A percentile compares a stretch with the other conserved stretches of the same genome.
phyloP scores from a whole-genome alignment of 257 asterid species.

The Nemophila menziesii region DNA sequence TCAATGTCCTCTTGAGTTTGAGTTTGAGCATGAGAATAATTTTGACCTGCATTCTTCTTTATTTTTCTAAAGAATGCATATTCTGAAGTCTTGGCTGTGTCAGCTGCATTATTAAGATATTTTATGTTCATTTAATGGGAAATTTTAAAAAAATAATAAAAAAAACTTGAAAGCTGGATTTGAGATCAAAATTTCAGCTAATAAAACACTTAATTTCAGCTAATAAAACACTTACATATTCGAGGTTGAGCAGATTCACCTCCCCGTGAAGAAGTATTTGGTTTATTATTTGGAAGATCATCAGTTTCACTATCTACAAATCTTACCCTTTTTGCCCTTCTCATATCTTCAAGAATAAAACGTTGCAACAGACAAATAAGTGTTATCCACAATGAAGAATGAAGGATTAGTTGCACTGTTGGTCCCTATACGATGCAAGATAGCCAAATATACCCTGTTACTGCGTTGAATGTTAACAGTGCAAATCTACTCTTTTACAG shows the following conservation, averaged over 20 bases:
- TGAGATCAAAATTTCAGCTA: background rate
- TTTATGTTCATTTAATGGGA: no score
- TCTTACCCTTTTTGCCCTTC: constrained; percentile 43
- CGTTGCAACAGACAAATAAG: background rate
- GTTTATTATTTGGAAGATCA: constrained; percentile 17
- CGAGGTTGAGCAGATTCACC: constrained; percentile 22
- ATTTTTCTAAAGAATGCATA: constrained; percentile 63
- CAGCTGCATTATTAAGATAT: constrained; percentile 31
- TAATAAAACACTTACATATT: constrained; percentile 25
- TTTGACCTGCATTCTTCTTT: constrained; percentile 25
- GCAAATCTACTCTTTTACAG: no score
- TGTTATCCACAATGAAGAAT: constrained; percentile 3
- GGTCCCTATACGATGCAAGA: no score
- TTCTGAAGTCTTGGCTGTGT: constrained; percentile 67
- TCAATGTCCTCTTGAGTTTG: constrained; percentile 17
- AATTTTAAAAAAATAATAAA: no score
- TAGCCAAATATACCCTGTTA: no score
- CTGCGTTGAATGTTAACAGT: no score
- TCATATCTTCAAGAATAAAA: constrained; percentile 21
- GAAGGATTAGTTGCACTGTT: no score
- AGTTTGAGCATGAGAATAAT: constrained; percentile 15
- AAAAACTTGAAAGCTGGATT: background rate
- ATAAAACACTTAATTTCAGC: no score
- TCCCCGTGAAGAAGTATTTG: constrained; percentile 15
- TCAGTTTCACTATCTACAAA: constrained; percentile 23